Conservation (phyloP, 352 stramenopile species). For the Pythium angustatum region DNA sequence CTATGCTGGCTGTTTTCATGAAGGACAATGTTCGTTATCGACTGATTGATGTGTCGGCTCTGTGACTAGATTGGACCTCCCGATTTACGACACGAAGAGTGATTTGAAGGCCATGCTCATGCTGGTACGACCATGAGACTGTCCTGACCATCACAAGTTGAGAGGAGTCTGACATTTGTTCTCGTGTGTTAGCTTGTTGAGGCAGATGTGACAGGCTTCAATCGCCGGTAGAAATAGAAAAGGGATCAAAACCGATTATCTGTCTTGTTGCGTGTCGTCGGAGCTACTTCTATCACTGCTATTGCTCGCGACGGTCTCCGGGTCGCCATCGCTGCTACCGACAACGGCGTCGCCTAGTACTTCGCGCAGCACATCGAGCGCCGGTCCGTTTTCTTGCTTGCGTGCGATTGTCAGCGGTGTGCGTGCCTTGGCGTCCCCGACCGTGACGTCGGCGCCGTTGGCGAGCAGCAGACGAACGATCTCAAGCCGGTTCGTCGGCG, state of each 20-base stretch:
- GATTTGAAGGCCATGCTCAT: constrained; percentile 93
- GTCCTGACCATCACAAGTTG: no score
- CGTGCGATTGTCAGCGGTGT: constrained; percentile 66
- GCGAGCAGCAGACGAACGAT: constrained; percentile 70
- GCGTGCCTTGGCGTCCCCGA: constrained; percentile 46
- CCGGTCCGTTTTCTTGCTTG: constrained; percentile 66
- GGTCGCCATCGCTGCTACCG: background rate
- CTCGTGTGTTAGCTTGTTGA: constrained; percentile 49
- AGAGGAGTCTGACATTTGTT: constrained; percentile 1
- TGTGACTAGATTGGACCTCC: constrained; percentile 62
- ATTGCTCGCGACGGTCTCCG: constrained; percentile 4
- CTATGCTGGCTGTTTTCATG: no score
- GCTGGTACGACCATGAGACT: no score
- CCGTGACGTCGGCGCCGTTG: constrained; percentile 50
- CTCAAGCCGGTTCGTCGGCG: constrained; percentile 56
- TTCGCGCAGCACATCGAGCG: constrained; percentile 58
- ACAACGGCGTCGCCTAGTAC: constrained; percentile 33
- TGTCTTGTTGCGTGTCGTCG: background rate
- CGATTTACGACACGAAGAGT: constrained; percentile 77
- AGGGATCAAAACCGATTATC: background rate
- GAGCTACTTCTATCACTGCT: constrained; percentile 17
- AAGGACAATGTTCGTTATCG: no score
- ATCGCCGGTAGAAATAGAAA: constrained; percentile 48
- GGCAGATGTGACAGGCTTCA: constrained; percentile 80
- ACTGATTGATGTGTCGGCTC: background rate